Evolutionary conservation across 495 filamentous ascomycete species (phyloP), one percentile per base, ranked within the genome.

Genomic region (Tetracladium setigerum): DNA sequence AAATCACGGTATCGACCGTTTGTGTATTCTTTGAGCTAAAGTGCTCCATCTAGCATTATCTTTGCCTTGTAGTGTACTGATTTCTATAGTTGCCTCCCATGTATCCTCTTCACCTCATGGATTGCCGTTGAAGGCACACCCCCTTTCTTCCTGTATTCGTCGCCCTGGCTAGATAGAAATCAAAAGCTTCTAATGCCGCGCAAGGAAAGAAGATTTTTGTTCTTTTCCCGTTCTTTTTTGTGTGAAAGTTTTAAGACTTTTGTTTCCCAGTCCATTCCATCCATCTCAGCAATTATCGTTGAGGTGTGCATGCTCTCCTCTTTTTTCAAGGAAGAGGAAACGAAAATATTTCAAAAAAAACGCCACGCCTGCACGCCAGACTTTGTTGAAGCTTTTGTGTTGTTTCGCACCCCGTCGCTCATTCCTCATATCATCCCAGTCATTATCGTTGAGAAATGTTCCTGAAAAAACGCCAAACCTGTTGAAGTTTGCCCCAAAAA

Each of bases 401-500:
- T 14, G 19, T 18, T 16, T 14, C 35, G 5, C 17, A 38, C n/a
- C 35, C 35, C 31, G 8, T 34, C 31, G 8, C 31, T n/a, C 34
- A 36, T 36, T 16, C 47, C 49, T 52, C 42, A 16, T 12, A 40
- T 18, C 15, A 36, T 30, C 43, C 43, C 44, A 27, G 27, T n/a
- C 27, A 47, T 40, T 35, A 58, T 58, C 49, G 56, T 58, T 58
- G 56, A 58, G 56, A 61, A 50, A 48, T 14, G 50, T 36, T 24
- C 22, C 52, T 47, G 45, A 15, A 14, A 39, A 37, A 61, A 62
- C 54, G 58, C 62, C 65, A 62, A 61, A 67, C 65, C 59, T 68
- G 65, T 68, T 68, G 65, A 68, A 59, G 64, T 67, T 64, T 59
- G 30, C 41, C 48, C 51, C 36, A 38, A 42, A 53, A 58, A 34